phyloP scores from a whole-genome alignment of 2,329 filamentous ascomycete species.

The Calonectria pteridis region DNA sequence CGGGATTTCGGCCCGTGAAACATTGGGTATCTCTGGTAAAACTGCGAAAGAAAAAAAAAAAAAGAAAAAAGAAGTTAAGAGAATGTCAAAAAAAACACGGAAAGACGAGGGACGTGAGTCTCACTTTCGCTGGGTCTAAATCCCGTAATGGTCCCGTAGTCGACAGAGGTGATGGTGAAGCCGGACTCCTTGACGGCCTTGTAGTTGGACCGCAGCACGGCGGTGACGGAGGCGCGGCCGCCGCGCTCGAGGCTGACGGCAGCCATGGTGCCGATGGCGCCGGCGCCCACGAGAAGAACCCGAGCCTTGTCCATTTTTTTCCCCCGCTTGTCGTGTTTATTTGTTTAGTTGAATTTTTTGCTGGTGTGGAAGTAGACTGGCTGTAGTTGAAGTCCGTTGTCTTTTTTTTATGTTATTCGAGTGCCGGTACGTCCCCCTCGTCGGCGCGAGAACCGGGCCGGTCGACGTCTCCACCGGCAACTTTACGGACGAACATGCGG shows the following conservation, averaged over 20 bases:
- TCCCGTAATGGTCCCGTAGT: constrained; percentile 36
- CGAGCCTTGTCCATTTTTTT: constrained; percentile 7
- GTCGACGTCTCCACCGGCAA: constrained; percentile 11
- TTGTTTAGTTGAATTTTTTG: not conserved
- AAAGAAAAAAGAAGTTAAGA: not conserved
- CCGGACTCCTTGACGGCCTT: constrained; percentile 35
- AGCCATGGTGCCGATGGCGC: constrained; percentile 42
- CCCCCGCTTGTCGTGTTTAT: not conserved
- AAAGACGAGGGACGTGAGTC: not conserved
- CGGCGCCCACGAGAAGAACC: constrained; percentile 37
- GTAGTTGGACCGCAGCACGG: constrained; percentile 43
- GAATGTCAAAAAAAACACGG: no score
- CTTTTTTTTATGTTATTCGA: not conserved
- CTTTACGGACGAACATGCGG: not conserved
- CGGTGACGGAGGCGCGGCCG: constrained; percentile 38
- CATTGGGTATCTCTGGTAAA: constrained; percentile 35
- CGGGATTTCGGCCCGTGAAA: constrained; percentile 22
- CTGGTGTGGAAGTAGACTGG: not conserved
- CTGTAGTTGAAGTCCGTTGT: no score
- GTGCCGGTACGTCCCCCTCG: not conserved
- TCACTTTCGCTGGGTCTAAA: constrained; percentile 40
- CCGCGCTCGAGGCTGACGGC: constrained; percentile 40
- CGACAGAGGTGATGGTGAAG: constrained; percentile 41
- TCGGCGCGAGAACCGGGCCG: not conserved
- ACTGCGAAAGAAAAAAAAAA: constrained; percentile 25